Percentiles rank a stretch among this genome's conserved stretches.
Conservation (phyloP, 2,329 filamentous ascomycete species). For the Fusarium sp. region DNA sequence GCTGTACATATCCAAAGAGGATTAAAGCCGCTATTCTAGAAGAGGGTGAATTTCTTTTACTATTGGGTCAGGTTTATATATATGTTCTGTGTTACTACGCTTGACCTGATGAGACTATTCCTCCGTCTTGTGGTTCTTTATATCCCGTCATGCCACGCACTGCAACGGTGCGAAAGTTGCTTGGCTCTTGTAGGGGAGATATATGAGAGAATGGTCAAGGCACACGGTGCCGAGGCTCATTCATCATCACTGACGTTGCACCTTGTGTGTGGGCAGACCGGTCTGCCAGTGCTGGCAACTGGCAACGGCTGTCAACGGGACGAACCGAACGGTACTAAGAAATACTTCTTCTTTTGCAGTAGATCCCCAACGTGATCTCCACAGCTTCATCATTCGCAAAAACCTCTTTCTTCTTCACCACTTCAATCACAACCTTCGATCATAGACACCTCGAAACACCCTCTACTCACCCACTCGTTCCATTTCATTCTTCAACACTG, state of each 20-base stretch:
- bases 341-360: background rate
- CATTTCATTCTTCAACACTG: background rate
- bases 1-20: background rate
- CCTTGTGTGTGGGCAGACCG: background rate
- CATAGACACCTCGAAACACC: background rate
- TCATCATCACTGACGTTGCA: background rate
- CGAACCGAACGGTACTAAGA: background rate
- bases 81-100: background rate
- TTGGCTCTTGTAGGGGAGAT: background rate
- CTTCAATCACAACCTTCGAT: background rate
- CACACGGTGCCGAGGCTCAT: background rate
- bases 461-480: background rate
- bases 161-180: background rate
- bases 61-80: background rate
- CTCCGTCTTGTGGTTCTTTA: background rate
- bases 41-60: background rate
- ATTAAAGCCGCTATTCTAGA: background rate
- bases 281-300: background rate
- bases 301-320: background rate
- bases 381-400: background rate
- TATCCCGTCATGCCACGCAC: background rate
- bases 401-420: background rate
- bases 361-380: background rate
- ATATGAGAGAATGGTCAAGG: background rate
- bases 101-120: slow-evolving; percentile 7